These are phyloP conservation scores for Phytopythium chamaehyphon DNA, from an alignment of 352 stramenopile species.

Conservation along the genomic window DNA sequence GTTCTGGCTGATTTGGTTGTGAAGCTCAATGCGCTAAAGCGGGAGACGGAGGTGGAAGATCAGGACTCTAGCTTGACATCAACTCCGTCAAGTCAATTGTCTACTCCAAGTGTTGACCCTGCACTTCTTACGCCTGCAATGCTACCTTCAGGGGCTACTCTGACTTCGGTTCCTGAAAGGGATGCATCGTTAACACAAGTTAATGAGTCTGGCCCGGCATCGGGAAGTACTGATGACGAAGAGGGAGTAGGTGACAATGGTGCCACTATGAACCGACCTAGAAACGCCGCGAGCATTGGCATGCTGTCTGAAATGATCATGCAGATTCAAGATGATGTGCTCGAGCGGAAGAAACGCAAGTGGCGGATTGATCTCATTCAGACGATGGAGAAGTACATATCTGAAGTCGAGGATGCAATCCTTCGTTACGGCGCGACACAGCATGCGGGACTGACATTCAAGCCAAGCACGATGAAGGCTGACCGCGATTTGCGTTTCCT, in stretches of 20 bases:
- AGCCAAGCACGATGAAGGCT: slow-evolving; percentile 86
- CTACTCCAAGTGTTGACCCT: slow-evolving; percentile 30
- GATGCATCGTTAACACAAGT: background rate
- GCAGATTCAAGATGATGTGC: slow-evolving; percentile 78
- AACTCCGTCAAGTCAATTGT: slow-evolving; percentile 52
- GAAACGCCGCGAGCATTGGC: slow-evolving; percentile 46
- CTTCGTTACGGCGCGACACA: slow-evolving; percentile 64
- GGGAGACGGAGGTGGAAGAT: slow-evolving; percentile 34
- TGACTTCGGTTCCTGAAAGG: slow-evolving; percentile 35
- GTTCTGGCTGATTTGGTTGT: slow-evolving; percentile 69
- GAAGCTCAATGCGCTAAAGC: slow-evolving; percentile 63
- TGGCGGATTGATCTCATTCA: slow-evolving; percentile 70
- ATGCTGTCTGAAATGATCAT: slow-evolving; percentile 87
- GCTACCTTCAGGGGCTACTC: slow-evolving; percentile 13
- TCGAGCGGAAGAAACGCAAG: slow-evolving; percentile 77
- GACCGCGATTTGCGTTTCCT: slow-evolving; percentile 73
- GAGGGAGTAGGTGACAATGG: slow-evolving; percentile 7
- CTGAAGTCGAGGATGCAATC: slow-evolving; percentile 74
- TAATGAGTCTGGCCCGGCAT: background rate
- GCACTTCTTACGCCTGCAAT: slow-evolving; percentile 11
- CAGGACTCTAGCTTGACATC: slow-evolving; percentile 30
- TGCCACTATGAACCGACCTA: slow-evolving; percentile 14
- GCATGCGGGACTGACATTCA: slow-evolving; percentile 73
- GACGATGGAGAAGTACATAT: slow-evolving; percentile 81
- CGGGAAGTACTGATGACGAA: background rate